A percentile compares a stretch with the other conserved stretches of the same genome.
These are phyloP conservation scores for Tagetes patula DNA, from an alignment of 129 eudicot genomes.

Conservation along the genomic window DNA sequence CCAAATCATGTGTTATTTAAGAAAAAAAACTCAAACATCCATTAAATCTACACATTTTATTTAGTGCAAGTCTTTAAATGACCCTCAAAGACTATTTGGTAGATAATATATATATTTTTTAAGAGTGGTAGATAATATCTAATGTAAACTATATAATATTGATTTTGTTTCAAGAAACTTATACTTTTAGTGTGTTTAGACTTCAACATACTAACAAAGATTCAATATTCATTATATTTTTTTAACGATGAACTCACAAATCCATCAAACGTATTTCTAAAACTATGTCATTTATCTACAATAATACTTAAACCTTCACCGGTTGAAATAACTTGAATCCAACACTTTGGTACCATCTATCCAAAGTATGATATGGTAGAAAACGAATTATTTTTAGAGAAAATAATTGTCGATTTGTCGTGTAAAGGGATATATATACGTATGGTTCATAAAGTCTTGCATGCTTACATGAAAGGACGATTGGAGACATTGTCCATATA, in stretches of 20 bases:
- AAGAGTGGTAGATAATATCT: not conserved
- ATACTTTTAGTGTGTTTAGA: not conserved
- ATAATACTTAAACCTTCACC: no score
- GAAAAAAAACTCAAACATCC: no score
- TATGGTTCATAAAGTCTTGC: not conserved
- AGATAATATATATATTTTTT: no score
- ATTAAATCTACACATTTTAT: no score
- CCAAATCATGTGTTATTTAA: not conserved
- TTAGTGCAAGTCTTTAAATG: no score
- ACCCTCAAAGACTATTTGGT: no score
- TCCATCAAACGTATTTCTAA: no score
- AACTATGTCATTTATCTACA: no score
- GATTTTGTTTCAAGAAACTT: not conserved
- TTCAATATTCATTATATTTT: not conserved
- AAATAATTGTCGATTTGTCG: not conserved
- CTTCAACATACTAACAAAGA: not conserved
- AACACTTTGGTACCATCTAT: no score
- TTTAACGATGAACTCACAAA: no score
- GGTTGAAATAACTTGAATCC: no score
- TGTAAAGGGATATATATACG: not conserved
- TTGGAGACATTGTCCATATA: not conserved
- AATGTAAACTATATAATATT: not conserved
- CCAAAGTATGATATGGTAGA: no score
- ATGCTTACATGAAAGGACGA: constrained; percentile 21
- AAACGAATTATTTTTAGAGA: not conserved